Evolutionary conservation across 441 rosid species (phyloP), one percentile per base, ranked within the genome.

Genomic region (Gossypium davidsonii): DNA sequence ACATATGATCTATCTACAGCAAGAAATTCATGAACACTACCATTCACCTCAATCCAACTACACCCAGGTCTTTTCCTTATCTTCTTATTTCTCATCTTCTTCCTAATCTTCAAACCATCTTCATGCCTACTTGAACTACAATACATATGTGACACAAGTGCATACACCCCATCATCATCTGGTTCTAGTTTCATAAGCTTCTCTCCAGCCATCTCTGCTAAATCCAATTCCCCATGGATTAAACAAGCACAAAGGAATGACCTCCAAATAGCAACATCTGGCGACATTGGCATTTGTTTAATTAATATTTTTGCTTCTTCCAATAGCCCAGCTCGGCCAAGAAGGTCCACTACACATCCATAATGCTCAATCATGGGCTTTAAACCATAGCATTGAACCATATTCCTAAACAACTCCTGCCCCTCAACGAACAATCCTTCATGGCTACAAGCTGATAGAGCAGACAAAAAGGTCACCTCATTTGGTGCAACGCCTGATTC

Each of bases 371-470:
- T 73, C 72, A 34, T 60, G 49, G 84, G 82, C 59, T 76, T 18
- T 25, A 81, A 17, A 28, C 67, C 70, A 60, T 71, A 81, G 34
- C 57, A 15, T 17, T 48, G 14, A 31, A 70, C 70, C 84, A 81
- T 81, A 34, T 42, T 60, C n/a, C 53, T 53, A 18, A 81, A 79
- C 58, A 76, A 52, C 28, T 44, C 46, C 70, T 49, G 59, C 37
- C 80, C 84, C 67, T 78, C 65, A 2, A 46, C 37, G 34, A 81
- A 67, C 68, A 78, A 8, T 10, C 80, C 82, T 31, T 75, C 73
- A 64, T 78, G 82, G 74, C 64, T 73, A 56, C 84, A 81, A 42
- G 82, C 82, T 6, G 82, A 76, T 60, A 81, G 73, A 61, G 75
- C 74, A 3, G 78, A 70, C 64, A 76, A n/a, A 56, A 81, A 73